Evolutionary conservation across 2,329 filamentous ascomycete genomes (phyloP).

Genomic region (Penicillium corylophilum): DNA sequence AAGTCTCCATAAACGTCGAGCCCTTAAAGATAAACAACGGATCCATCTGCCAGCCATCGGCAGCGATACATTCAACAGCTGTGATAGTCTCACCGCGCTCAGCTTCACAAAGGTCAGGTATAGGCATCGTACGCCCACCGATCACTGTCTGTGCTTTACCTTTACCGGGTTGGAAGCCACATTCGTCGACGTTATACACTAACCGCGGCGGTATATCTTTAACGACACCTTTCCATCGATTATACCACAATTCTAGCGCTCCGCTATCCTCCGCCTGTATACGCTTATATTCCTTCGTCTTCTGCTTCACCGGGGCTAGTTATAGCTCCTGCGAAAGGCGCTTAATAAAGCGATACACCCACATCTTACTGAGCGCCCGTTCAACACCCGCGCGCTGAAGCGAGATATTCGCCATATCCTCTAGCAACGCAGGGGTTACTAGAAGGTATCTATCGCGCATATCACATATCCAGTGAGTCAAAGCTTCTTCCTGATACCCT

Average conservation of each 20-base stretch:
- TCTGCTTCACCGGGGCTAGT: too few species aligned
- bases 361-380: too few species aligned
- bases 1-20: too few species aligned
- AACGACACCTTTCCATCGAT: background rate
- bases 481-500: conserved; percentile 3
- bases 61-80: too few species aligned
- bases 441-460: background rate
- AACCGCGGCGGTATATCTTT: background rate
- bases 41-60: too few species aligned
- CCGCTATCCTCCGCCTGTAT: too few species aligned
- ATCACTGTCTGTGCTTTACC: background rate
- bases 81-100: too few species aligned
- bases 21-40: too few species aligned
- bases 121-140: too few species aligned
- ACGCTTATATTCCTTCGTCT: too few species aligned
- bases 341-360: conserved; percentile 2
- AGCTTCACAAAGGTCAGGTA: too few species aligned
- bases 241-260: background rate
- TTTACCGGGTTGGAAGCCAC: conserved; percentile 1
- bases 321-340: background rate
- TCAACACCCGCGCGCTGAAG: background rate
- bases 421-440: background rate
- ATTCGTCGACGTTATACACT: conserved; percentile 6
- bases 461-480: background rate
- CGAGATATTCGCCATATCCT: background rate